Evolutionary conservation across 108 stramenopile species (phyloP).

Genomic region (Nitzschia palea): DNA sequence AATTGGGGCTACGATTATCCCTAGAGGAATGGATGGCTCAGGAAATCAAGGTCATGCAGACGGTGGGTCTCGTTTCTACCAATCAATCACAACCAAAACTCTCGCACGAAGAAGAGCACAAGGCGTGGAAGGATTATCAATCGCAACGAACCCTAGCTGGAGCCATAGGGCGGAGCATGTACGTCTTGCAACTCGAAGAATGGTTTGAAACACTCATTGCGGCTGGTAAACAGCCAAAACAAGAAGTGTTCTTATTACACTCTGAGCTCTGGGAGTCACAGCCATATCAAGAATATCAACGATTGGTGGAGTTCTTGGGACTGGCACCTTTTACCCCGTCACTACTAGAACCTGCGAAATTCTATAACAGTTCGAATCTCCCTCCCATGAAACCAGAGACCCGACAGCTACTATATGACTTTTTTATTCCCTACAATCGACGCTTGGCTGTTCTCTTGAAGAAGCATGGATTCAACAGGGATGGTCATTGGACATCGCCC

Average conservation of each 20-base stretch:
- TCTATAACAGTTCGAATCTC: background rate
- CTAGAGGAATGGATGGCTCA: conserved; percentile 41
- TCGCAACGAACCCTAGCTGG: conserved; percentile 8
- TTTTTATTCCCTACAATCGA: conserved; percentile 37
- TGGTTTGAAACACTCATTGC: conserved; percentile 25
- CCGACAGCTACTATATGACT: conserved; percentile 16
- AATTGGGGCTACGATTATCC: conserved; percentile 2
- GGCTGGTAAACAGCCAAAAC: conserved; percentile 23
- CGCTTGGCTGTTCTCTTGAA: conserved; percentile 14
- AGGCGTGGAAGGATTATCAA: conserved; percentile 31
- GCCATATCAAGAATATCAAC: conserved; percentile 13
- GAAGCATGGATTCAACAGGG: conserved; percentile 23
- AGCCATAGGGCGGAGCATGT: conserved; percentile 26
- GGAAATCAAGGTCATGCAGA: conserved; percentile 19
- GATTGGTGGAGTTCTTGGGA: conserved; percentile 24
- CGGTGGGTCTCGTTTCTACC: conserved; percentile 7
- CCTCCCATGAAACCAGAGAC: conserved; percentile 23
- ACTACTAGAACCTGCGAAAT: background rate
- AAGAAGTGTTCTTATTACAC: conserved; percentile 17
- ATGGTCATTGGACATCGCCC: conserved; percentile 21
- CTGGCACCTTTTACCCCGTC: conserved; percentile 4
- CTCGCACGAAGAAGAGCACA: background rate
- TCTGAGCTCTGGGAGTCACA: conserved; percentile 26
- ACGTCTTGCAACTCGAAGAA: conserved; percentile 28
- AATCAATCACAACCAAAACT: background rate